Conservation (phyloP, 164 flowering plant genomes). For the Buxus sempervirens region DNA sequence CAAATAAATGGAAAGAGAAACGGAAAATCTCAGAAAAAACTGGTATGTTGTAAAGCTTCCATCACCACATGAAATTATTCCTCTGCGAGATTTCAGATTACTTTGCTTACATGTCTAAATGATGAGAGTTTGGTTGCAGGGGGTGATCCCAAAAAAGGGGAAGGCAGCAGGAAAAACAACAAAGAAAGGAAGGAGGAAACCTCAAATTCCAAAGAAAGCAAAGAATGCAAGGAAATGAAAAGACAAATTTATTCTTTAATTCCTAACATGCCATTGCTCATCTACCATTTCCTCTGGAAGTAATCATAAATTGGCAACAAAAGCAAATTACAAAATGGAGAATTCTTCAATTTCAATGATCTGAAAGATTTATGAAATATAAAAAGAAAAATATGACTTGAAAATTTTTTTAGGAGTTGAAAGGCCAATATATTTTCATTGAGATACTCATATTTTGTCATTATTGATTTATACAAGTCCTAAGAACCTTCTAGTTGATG, state of each 20-base stretch:
- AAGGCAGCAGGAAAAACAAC: no score
- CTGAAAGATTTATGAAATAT: no score
- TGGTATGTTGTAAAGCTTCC: conserved; percentile 39
- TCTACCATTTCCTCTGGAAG: not conserved
- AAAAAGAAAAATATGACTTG: no score
- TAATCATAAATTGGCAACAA: not conserved
- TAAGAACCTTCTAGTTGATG: no score
- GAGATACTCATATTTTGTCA: no score
- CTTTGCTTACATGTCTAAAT: conserved; percentile 1
- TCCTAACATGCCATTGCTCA: not conserved
- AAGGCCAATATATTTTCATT: no score
- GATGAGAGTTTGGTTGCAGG: conserved; percentile 40
- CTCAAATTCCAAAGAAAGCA: conserved; percentile 37
- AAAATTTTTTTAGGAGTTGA: no score
- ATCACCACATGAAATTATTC: not conserved
- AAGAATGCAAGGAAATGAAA: conserved; percentile 53
- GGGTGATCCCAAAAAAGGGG: conserved; percentile 29
- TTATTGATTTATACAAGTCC: no score
- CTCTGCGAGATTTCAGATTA: not conserved
- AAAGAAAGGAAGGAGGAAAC: no score
- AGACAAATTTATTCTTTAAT: conserved; percentile 1
- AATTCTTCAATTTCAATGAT: no score
- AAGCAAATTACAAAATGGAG: no score
- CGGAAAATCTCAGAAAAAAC: conserved; percentile 48
- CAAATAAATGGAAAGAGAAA: conserved; percentile 48